phyloP scores from a whole-genome alignment of 805 yeast species.

The Candida namnaoensis region DNA sequence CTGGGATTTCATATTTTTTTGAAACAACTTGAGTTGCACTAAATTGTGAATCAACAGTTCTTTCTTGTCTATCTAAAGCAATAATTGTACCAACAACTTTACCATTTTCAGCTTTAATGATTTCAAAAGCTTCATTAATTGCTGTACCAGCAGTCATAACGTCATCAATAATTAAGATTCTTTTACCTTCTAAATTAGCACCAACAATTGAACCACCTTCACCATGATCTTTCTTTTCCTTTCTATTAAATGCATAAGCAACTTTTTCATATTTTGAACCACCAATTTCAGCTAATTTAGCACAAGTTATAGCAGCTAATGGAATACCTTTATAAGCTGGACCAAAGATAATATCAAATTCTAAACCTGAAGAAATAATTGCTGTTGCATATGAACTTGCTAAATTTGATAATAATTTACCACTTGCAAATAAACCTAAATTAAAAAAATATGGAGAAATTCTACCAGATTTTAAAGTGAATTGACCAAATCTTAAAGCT shows the following conservation, averaged over 20 bases:
- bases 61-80: slow-evolving; percentile 92
- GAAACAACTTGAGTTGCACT: slow-evolving; percentile 82
- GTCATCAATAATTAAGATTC: slow-evolving; percentile 84
- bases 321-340: slow-evolving; percentile 99
- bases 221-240: slow-evolving; percentile 95
- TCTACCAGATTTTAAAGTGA: slow-evolving; percentile 89
- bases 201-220: slow-evolving; percentile 97
- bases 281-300: slow-evolving; percentile 85
- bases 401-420: slow-evolving; percentile 65
- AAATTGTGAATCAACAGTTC: slow-evolving; percentile 53
- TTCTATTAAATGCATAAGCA: slow-evolving; percentile 92
- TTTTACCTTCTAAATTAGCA: slow-evolving; percentile 58
- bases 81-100: slow-evolving; percentile 75
- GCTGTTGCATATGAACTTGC: slow-evolving; percentile 88
- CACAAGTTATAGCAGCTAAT: slow-evolving; percentile 85
- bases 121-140: slow-evolving; percentile 83
- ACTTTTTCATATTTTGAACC: slow-evolving; percentile 66
- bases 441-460: slow-evolving; percentile 95
- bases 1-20: slow-evolving; percentile 70
- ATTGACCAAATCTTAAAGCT: slow-evolving; percentile 82
- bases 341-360: slow-evolving; percentile 89
- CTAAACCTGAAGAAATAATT: slow-evolving; percentile 69
- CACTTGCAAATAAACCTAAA: slow-evolving; percentile 82
- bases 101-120: slow-evolving; percentile 66
- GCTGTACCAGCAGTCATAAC: slow-evolving; percentile 99